These are phyloP conservation scores for Cladophialophora bantiana DNA, from an alignment of 2,329 filamentous ascomycete species.

Conservation along the genomic window DNA sequence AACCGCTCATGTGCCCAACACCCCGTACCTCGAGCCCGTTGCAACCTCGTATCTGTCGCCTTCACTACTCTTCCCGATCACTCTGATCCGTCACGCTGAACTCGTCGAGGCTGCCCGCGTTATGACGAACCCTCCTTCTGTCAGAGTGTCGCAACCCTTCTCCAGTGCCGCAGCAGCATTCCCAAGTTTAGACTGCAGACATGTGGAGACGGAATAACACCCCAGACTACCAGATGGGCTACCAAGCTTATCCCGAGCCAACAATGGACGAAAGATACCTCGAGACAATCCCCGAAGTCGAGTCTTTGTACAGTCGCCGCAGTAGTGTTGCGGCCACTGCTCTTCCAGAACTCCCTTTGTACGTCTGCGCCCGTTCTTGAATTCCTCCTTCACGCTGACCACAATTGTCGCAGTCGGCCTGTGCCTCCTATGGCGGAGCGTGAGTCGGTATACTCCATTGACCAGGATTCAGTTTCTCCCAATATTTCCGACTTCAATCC, in stretches of 20 bases:
- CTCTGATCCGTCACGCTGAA: background rate
- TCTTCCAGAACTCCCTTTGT: slow-evolving; percentile 51
- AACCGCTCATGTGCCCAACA: background rate
- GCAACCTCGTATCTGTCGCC: slow-evolving; percentile 1
- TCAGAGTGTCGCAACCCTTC: slow-evolving; percentile 19
- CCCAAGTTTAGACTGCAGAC: slow-evolving; percentile 19
- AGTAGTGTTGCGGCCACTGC: slow-evolving; percentile 41
- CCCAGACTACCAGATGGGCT: slow-evolving; percentile 34
- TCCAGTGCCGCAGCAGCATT: slow-evolving; percentile 8
- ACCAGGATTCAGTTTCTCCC: slow-evolving; percentile 45
- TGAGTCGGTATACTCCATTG: slow-evolving; percentile 29
- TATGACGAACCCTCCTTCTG: slow-evolving; percentile 23
- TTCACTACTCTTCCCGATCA: background rate
- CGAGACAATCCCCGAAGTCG: slow-evolving; percentile 47
- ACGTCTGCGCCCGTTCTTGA: slow-evolving; percentile 31
- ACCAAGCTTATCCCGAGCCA: slow-evolving; percentile 33
- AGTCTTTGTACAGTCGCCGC: slow-evolving; percentile 44
- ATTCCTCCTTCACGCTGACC: slow-evolving; percentile 9
- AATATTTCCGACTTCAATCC: slow-evolving; percentile 70
- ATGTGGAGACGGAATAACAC: slow-evolving; percentile 35
- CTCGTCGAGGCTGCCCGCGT: slow-evolving; percentile 8
- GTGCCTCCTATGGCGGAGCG: slow-evolving; percentile 36
- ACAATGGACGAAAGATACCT: slow-evolving; percentile 53
- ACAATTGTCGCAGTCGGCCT: slow-evolving; percentile 35
- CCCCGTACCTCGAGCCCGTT: background rate